phyloP scores from a whole-genome alignment of 1,284 basidiomycete species.

The Tilletiopsis washingtonensis region DNA sequence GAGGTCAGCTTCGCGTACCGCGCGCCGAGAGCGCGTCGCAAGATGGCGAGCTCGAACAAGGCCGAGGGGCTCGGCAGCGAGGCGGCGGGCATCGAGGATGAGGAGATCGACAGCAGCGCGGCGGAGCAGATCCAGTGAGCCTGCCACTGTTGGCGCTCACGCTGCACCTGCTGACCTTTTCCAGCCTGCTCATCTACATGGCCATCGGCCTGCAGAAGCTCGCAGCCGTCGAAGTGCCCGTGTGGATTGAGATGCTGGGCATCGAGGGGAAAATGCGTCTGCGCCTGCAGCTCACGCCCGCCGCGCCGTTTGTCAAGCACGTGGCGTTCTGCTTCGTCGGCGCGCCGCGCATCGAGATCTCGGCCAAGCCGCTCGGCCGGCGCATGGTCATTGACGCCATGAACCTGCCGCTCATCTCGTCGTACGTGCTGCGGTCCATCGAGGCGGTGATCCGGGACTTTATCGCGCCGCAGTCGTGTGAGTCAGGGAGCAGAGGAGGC shows the following conservation, averaged over 20 bases:
- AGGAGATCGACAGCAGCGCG: not conserved
- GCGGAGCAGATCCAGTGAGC: not conserved
- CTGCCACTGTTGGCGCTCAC: not conserved
- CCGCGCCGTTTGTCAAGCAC: conserved; percentile 37
- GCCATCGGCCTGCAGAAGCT: conserved; percentile 39
- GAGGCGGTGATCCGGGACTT: conserved; percentile 37
- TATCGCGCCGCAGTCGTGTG: conserved; percentile 28
- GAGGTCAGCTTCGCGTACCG: conserved; percentile 38
- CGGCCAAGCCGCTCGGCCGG: conserved; percentile 36
- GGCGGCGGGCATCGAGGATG: not conserved
- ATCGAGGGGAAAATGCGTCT: conserved; percentile 40
- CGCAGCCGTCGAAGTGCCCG: conserved; percentile 36
- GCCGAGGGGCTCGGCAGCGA: not conserved
- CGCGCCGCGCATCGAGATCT: conserved; percentile 35
- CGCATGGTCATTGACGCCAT: conserved; percentile 44
- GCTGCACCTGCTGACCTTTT: conserved; percentile 13
- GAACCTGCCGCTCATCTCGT: conserved; percentile 38
- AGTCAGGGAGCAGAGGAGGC: too few relatives aligned
- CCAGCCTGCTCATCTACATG: conserved; percentile 34
- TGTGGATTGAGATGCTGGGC: conserved; percentile 40
- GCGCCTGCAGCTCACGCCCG: conserved; percentile 35
- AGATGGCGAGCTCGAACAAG: conserved; percentile 8
- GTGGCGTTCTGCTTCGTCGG: conserved; percentile 37
- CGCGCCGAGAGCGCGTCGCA: conserved; percentile 9
- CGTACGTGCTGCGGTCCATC: conserved; percentile 31